Evolutionary conservation across 2,329 filamentous ascomycete genomes (phyloP).

Genomic region (Chalara sp.): DNA sequence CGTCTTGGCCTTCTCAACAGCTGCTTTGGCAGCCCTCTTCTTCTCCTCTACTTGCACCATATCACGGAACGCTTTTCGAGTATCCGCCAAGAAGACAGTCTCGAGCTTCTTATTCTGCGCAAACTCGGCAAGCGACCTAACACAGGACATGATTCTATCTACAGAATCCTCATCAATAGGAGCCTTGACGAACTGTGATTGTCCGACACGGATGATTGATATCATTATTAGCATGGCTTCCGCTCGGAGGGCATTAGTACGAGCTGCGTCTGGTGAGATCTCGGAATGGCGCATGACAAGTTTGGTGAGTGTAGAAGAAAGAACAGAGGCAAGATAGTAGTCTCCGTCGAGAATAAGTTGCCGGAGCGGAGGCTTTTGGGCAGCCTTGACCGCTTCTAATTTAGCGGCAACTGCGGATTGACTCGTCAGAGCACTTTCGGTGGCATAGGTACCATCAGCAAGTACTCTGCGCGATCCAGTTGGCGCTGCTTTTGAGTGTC

Average conservation of each 20-base stretch:
- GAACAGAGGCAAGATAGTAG: conserved; percentile 89
- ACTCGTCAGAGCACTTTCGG: conserved; percentile 91
- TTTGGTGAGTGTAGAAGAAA: conserved; percentile 95
- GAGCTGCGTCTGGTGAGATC: conserved; percentile 76
- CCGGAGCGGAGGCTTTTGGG: conserved; percentile 89
- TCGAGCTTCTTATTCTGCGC: conserved; percentile 84
- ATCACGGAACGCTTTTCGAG: conserved; percentile 86
- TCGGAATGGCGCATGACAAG: conserved; percentile 96
- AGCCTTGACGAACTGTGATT: conserved; percentile 97
- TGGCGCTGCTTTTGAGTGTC: conserved; percentile 70
- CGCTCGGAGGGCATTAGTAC: conserved; percentile 88
- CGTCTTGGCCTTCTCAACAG: conserved; percentile 84
- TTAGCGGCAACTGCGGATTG: conserved; percentile 84
- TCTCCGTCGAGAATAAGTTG: conserved; percentile 96
- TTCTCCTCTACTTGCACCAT: conserved; percentile 98
- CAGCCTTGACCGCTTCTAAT: conserved; percentile 92
- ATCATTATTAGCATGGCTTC: conserved; percentile 99
- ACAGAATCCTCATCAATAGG: conserved; percentile 97
- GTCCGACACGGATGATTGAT: conserved; percentile 92
- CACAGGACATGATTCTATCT: conserved; percentile 97
- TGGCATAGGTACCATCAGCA: conserved; percentile 95
- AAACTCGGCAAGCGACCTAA: conserved; percentile 87
- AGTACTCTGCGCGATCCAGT: conserved; percentile 86
- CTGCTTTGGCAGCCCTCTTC: conserved; percentile 93
- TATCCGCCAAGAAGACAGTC: conserved; percentile 89